phyloP scores from a whole-genome alignment of 177 flowering plant species.

The Vitis hybrid region DNA sequence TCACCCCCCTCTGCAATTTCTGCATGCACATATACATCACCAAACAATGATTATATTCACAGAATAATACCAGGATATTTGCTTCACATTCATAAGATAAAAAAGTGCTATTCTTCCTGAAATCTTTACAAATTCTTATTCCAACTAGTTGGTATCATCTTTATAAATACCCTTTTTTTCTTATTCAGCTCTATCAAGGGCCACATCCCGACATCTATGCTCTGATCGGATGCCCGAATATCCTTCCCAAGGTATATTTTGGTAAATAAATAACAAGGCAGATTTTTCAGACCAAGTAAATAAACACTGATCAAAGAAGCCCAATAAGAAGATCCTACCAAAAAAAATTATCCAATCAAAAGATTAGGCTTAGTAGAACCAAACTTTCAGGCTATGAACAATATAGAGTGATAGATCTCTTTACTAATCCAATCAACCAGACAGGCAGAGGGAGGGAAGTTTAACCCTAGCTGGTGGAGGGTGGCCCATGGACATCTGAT shows the following conservation, averaged over 20 bases:
- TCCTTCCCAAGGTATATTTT: background rate
- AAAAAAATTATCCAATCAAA: background rate
- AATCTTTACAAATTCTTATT: background rate
- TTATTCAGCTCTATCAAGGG: background rate
- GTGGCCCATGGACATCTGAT: too few relatives aligned
- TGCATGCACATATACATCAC: constrained; percentile 31
- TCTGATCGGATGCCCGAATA: background rate
- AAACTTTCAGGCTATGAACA: background rate
- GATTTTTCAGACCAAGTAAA: background rate
- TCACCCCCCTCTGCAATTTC: constrained; percentile 84
- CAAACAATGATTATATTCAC: constrained; percentile 10
- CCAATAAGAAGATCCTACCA: too few relatives aligned
- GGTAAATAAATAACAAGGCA: background rate
- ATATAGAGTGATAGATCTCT: background rate
- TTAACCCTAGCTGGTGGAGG: background rate
- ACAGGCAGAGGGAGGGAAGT: background rate
- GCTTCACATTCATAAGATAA: background rate
- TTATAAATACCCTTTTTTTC: background rate
- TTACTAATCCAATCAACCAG: background rate
- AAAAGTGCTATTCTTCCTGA: background rate
- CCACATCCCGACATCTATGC: background rate
- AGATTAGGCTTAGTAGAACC: background rate
- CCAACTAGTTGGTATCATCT: background rate
- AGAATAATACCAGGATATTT: constrained; percentile 1
- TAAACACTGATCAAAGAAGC: background rate